Conservation (phyloP, 1,139 yeast species). For the Yamadazyma dendronema region DNA sequence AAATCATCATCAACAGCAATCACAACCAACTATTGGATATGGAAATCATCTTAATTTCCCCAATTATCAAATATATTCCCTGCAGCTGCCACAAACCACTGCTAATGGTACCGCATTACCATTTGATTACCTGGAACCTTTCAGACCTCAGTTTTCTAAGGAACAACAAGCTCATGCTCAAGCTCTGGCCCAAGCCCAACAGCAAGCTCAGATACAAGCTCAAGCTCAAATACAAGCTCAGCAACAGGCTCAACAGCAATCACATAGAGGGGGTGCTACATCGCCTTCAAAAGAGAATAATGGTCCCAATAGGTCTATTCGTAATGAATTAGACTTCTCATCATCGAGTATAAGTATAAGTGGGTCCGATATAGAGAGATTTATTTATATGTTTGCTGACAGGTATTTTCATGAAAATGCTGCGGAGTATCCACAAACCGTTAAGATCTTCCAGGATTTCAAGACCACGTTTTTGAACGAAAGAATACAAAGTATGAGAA, state of each 20-base stretch:
- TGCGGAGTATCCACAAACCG: conserved; percentile 48
- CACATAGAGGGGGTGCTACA: no score
- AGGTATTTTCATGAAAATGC: conserved; percentile 45
- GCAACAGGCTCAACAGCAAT: conserved; percentile 6
- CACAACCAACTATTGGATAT: conserved; percentile 8
- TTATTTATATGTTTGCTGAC: conserved; percentile 49
- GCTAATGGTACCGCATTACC: conserved; percentile 9
- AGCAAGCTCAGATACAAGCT: conserved; percentile 16
- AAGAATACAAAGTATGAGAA: conserved; percentile 36
- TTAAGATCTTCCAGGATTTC: conserved; percentile 49
- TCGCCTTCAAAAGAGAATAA: conserved; percentile 1
- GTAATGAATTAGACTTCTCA: conserved; percentile 6
- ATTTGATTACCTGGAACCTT: conserved; percentile 27
- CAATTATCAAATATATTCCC: conserved; percentile 11
- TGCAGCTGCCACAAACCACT: conserved; percentile 5
- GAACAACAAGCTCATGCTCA: conserved; percentile 18
- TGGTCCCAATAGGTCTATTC: conserved; percentile 2
- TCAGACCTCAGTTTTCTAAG: conserved; percentile 27
- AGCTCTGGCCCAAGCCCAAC: conserved; percentile 16
- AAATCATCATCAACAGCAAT: conserved; percentile 7
- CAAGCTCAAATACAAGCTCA: conserved; percentile 12
- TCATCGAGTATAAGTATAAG: conserved; percentile 18
- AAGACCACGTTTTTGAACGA: conserved; percentile 52
- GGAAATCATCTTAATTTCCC: conserved; percentile 10
- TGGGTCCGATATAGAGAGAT: conserved; percentile 47